Conservation (phyloP, 768 basidiomycete genomes). For the Macrocybe gigantea region DNA sequence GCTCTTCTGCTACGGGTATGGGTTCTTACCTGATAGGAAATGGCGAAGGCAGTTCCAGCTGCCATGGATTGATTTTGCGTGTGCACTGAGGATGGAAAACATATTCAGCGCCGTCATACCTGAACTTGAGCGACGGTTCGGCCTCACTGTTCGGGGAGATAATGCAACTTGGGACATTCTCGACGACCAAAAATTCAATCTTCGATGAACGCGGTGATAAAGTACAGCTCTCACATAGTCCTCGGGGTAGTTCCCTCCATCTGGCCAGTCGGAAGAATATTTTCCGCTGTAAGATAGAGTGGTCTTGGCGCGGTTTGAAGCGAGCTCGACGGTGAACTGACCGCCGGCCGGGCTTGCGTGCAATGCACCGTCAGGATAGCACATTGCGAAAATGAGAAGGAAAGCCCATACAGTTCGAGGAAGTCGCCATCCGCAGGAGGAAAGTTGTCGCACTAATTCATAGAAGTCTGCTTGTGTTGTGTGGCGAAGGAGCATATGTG, state of each 20-base stretch:
- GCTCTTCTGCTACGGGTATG: neutral
- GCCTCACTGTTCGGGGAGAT: slow-evolving; percentile 41
- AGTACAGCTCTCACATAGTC: slow-evolving; percentile 30
- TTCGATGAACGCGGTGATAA: neutral
- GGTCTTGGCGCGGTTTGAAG: slow-evolving; percentile 43
- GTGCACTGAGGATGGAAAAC: slow-evolving; percentile 32
- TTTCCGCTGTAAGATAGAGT: slow-evolving; percentile 34
- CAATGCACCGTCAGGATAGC: neutral
- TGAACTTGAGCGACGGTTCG: neutral
- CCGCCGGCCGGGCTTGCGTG: slow-evolving; percentile 36
- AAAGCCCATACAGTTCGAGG: slow-evolving; percentile 33
- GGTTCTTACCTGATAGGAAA: slow-evolving; percentile 38
- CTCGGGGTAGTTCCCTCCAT: slow-evolving; percentile 38
- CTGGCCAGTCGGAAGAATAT: slow-evolving; percentile 37
- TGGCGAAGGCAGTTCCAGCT: slow-evolving; percentile 52
- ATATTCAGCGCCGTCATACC: neutral
- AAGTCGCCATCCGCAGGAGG: slow-evolving; percentile 36
- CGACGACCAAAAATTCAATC: slow-evolving; percentile 1
- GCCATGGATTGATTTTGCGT: slow-evolving; percentile 45
- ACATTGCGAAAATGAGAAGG: neutral
- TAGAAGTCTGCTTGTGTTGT: neutral
- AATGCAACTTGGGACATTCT: slow-evolving; percentile 39
- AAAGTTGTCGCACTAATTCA: slow-evolving; percentile 31
- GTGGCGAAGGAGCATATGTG: neutral
- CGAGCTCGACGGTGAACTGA: slow-evolving; percentile 42